These are phyloP conservation scores for carrot (Daucus carota) DNA, from an alignment of 129 eudicot genomes.

Conservation along the genomic window DNA sequence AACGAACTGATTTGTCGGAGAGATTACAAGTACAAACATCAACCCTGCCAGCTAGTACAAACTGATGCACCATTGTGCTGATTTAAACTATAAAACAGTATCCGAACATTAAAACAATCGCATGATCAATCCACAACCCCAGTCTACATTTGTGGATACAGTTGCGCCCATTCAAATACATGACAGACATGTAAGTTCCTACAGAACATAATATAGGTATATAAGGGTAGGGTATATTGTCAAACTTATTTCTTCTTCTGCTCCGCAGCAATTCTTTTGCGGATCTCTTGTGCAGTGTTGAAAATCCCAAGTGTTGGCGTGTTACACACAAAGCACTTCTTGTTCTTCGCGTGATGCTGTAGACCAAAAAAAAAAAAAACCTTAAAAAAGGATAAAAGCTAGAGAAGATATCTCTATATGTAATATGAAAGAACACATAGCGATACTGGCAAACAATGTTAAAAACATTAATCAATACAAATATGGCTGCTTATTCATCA, in stretches of 20 bases:
- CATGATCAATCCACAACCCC: not conserved
- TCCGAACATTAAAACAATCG: not conserved
- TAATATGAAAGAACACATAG: not conserved
- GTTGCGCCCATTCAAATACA: not conserved
- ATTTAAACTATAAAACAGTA: not conserved
- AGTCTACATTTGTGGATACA: not conserved
- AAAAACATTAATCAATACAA: not conserved
- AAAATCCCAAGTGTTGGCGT: conserved; percentile 85
- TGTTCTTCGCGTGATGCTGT: conserved; percentile 84
- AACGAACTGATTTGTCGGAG: not conserved
- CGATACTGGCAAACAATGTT: not conserved
- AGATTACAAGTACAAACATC: not conserved
- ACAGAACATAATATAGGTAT: not conserved
- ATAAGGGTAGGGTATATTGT: too few relatives aligned
- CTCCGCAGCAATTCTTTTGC: conserved; percentile 58
- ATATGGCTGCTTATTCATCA: not conserved
- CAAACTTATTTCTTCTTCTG: conserved; percentile 27
- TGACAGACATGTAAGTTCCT: not conserved
- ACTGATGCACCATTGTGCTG: not conserved
- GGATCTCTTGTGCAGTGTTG: conserved; percentile 79
- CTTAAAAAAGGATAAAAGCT: conserved; percentile 4
- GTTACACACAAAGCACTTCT: conserved; percentile 86
- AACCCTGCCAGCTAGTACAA: not conserved
- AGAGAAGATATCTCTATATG: conserved; percentile 2
- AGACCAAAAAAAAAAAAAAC: conserved; percentile 3